phyloP scores from a whole-genome alignment of 179 eudicot species.

The Actinidia chinensis region DNA sequence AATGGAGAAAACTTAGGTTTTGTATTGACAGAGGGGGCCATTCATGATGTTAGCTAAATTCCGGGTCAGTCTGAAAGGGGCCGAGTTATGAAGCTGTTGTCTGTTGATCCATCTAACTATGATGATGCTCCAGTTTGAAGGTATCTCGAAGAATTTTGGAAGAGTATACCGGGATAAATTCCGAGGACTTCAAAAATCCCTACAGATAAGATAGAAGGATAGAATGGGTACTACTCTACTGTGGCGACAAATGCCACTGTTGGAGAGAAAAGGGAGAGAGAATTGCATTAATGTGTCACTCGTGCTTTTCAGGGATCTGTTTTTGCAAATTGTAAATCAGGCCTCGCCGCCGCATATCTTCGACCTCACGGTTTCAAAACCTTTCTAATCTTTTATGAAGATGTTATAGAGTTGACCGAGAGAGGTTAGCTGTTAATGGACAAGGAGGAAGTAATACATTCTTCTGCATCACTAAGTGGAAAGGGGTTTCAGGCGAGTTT shows the following conservation, averaged over 20 bases:
- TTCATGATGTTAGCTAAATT: constrained; percentile 93
- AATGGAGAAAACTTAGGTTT: constrained; percentile 69
- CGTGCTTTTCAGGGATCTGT: constrained; percentile 76
- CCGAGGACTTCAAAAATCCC: constrained; percentile 82
- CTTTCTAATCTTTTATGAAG: constrained; percentile 89
- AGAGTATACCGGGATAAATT: constrained; percentile 64
- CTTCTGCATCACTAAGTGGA: constrained; percentile 40
- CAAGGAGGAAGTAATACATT: constrained; percentile 31
- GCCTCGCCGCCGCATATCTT: constrained; percentile 94
- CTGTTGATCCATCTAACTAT: constrained; percentile 94
- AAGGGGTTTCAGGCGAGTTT: constrained; percentile 87
- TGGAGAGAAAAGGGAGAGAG: constrained; percentile 96
- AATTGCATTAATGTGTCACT: constrained; percentile 90
- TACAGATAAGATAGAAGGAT: constrained; percentile 92
- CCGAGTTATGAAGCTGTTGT: constrained; percentile 78
- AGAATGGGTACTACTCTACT: constrained; percentile 98
- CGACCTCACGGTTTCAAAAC: constrained; percentile 85
- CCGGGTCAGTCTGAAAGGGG: constrained; percentile 90
- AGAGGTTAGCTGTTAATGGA: constrained; percentile 81
- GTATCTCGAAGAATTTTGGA: constrained; percentile 92
- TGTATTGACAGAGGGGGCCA: constrained; percentile 97
- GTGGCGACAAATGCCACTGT: constrained; percentile 93
- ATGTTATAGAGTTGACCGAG: constrained; percentile 88
- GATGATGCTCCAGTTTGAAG: constrained; percentile 98
- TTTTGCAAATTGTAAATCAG: constrained; percentile 94